These are phyloP conservation scores for Salinomyces thailandicus DNA, from an alignment of 2,329 filamentous ascomycete species.

Conservation along the genomic window DNA sequence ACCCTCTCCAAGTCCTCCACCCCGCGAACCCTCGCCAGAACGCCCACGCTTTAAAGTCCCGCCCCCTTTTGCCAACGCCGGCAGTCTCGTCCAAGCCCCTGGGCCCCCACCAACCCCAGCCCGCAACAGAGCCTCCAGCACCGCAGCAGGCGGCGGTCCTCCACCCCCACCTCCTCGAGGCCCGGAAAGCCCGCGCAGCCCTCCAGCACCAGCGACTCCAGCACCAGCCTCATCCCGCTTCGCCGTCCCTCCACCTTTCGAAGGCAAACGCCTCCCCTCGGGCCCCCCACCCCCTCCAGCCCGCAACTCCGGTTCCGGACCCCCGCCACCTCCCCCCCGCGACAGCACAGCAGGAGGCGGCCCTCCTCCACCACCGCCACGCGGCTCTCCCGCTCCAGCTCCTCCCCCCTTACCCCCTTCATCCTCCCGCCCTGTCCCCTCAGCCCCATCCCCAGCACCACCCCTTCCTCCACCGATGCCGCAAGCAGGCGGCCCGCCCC, in stretches of 20 bases:
- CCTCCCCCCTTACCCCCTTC: conserved; percentile 2
- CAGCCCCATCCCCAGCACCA: conserved; percentile 9
- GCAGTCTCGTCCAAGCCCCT: conserved; percentile 60
- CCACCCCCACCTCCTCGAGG: conserved; percentile 31
- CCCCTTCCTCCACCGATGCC: conserved; percentile 5
- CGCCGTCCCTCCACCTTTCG: conserved; percentile 70
- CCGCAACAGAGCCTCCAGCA: conserved; percentile 42
- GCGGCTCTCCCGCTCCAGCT: conserved; percentile 14
- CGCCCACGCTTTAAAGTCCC: conserved; percentile 70
- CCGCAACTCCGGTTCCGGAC: conserved; percentile 40
- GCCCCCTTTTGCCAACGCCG: conserved; percentile 79
- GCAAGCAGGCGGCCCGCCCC: conserved; percentile 14
- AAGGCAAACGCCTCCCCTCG: conserved; percentile 49
- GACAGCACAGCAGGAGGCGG: conserved; percentile 24
- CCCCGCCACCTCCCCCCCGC: conserved; percentile 48
- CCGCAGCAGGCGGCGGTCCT: conserved; percentile 15
- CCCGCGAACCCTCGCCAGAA: conserved; percentile 60
- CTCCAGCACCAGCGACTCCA: conserved; percentile 19
- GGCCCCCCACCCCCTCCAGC: conserved; percentile 66
- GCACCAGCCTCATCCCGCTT: conserved; percentile 39
- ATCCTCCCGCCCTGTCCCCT: conserved; percentile 13
- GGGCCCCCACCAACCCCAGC: conserved; percentile 37
- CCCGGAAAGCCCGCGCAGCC: conserved; percentile 39
- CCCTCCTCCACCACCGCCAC: conserved; percentile 25
- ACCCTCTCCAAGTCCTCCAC: conserved; percentile 51